Evolutionary conservation across 2,329 filamentous ascomycete species (phyloP), one percentile per base, ranked within the genome.

Genomic region (Alternaria arborescens): DNA sequence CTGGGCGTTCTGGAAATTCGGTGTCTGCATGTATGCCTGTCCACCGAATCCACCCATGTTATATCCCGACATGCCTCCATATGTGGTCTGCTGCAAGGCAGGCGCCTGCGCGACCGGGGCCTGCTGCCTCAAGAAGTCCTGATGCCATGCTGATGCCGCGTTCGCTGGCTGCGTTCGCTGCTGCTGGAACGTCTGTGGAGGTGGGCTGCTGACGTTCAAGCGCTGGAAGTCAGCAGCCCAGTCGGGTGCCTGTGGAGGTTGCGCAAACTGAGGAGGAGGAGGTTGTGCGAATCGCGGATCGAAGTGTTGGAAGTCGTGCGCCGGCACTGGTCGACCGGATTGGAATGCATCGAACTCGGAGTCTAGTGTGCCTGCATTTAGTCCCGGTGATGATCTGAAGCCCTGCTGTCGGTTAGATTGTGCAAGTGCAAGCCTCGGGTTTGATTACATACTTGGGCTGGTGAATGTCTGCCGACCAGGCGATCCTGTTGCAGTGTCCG

Each of bases 401-500:
- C 84, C 84, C 87, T 91, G 70, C 6, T 50, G 24, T 16, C 5
- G 8, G 24, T 18, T 18, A 50, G 14, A 64, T 41, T 26, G 18
- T n/a, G 32, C 28, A 42, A 28, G 32, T n/a, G 51, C 20, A 38
- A n/a, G n/a, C 22, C 52, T 24, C 32, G 4, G 8, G 20, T 16
- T 30, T 20, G n/a, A 40, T 24, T 24, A 66, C 79, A 63, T 78
- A 88, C 88, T 77, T 89, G 85, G 51, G 82, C 78, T 44, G 85
- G 82, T 53, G 84, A 80, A 55, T 85, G 82, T 61, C 85, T 84
- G 10, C 83, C 80, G 36, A 83, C 78, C 47, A 91, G 71, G 52
- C 89, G 88, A 78, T 93, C 91, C 77, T 92, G 91, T 73, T 93
- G 90, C 50, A 91, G 82, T 10, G 88, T 88, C 55, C 89, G 84